phyloP scores from a whole-genome alignment of 768 basidiomycete genomes.

The Leccinellum luteum region DNA sequence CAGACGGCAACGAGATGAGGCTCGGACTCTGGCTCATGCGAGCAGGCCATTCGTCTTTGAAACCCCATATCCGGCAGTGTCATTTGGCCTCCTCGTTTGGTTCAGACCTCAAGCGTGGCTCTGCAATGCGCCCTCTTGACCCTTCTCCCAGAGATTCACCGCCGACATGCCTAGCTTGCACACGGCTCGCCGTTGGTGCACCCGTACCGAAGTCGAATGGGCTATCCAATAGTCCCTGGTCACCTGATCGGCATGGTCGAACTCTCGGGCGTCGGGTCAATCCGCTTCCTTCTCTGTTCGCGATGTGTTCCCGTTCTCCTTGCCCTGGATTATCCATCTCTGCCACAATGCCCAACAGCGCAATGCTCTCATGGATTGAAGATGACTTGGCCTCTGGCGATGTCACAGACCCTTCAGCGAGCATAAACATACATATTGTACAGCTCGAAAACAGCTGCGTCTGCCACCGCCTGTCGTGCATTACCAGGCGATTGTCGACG shows the following conservation, averaged over 20 bases:
- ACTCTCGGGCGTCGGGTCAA: not conserved
- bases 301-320: not conserved
- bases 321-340: conserved; percentile 36
- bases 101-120: not conserved
- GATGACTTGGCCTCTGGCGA: conserved; percentile 22
- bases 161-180: not conserved
- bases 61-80: conserved; percentile 23
- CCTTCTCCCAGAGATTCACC: conserved; percentile 5
- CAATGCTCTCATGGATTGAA: conserved; percentile 47
- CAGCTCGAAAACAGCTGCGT: conserved; percentile 56
- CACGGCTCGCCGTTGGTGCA: not conserved
- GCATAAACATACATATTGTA: conserved; percentile 53
- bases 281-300: not conserved
- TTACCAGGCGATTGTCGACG: conserved; percentile 43
- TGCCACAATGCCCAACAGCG: conserved; percentile 40
- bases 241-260: conserved; percentile 2
- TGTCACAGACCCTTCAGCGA: conserved; percentile 23
- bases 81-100: conserved; percentile 23
- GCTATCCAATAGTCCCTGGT: not conserved
- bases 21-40: not conserved
- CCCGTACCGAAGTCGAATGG: not conserved
- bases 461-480: conserved; percentile 55
- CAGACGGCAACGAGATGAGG: not conserved
- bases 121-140: not conserved
- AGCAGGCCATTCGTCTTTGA: conserved; percentile 7